Evolutionary conservation across 2,329 filamentous ascomycete genomes (phyloP).

Genomic region (Huntiella omanensis): DNA sequence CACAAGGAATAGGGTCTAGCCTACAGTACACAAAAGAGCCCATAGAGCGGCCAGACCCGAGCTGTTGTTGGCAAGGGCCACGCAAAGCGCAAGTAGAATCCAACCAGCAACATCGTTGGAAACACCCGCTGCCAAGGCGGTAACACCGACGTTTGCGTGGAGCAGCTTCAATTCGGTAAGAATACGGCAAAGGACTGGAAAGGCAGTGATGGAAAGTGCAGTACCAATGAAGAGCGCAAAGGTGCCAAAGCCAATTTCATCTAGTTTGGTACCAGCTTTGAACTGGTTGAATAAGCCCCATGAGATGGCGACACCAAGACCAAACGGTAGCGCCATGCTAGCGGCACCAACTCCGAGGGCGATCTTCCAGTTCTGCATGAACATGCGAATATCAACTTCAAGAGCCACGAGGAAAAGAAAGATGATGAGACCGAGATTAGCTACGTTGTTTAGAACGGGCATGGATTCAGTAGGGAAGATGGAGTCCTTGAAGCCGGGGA

Average conservation of each 20-base stretch:
- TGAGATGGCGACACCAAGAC: conserved; percentile 59
- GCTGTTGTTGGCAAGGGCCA: conserved; percentile 77
- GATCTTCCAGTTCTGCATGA: conserved; percentile 62
- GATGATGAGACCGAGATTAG: conserved; percentile 66
- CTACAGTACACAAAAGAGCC: conserved; percentile 58
- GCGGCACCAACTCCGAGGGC: conserved; percentile 59
- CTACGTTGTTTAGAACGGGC: conserved; percentile 27
- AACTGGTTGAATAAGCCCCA: conserved; percentile 68
- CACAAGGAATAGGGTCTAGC: conserved; percentile 57
- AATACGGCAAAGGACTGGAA: conserved; percentile 87
- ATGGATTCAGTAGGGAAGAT: conserved; percentile 66
- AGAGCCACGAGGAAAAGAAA: conserved; percentile 79
- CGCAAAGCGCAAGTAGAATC: conserved; percentile 82
- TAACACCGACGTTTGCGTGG: conserved; percentile 65
- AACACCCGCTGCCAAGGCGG: conserved; percentile 75
- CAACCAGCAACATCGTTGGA: conserved; percentile 69
- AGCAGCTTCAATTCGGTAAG: conserved; percentile 79
- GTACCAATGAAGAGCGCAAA: conserved; percentile 70
- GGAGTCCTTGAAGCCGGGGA: conserved; percentile 54
- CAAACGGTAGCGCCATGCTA: conserved; percentile 71
- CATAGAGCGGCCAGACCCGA: conserved; percentile 68
- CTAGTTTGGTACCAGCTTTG: conserved; percentile 22
- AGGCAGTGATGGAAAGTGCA: conserved; percentile 77
- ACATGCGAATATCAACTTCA: conserved; percentile 65
- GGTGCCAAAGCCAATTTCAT: conserved; percentile 29